Base-by-base conservation (phyloP, 1,284 basidiomycete genomes). In the Irpex lacteus region DNA sequence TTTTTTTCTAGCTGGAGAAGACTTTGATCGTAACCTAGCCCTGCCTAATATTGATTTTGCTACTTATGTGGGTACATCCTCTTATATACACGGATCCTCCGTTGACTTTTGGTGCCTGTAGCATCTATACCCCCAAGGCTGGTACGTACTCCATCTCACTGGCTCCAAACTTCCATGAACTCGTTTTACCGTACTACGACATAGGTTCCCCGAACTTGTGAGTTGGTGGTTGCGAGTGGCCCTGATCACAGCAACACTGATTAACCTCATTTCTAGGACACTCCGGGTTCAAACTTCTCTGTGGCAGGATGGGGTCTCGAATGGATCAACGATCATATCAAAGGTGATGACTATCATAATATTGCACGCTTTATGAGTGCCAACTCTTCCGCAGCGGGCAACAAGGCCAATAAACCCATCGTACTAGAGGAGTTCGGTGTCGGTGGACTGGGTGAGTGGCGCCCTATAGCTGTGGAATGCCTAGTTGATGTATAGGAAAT, bases 391-490 rank as follows among this genome's bases (percentile, higher is more conserved):
- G 5, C 18, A 56, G 85, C 82, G 26, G 83, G 84, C 0, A 79
- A 79, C 62, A 77, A 73, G 61, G 81, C 80, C 0, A 76, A 76
- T 37, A 87, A 87, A 66, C 85, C 85, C 1, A 68, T 86, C 11
- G 72, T 86, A 11, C 69, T 86, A 13, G 85, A 87, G 67, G 85
- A 86, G 65, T 86, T 86, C 65, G 84, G 84, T n/a, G 70, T 82
- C 1, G 69, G 67, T 26, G 81, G 81, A 32, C 65, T 81, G 4
- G 72, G 82, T 83, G 67, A 56, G 70, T 65, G 18, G 7, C 34
- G 11, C 19, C 4, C 3, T 52, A 13, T 8, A 26, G 2, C 8
- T 1, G 15, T 11, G 21, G 32, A 13, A 2, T 44, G 9, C n/a
- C 18, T 4, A n/a, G 36, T 36, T 15, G 26, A 19, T 38, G 32